Percentiles rank a stretch among this genome's conserved stretches.
phyloP scores from a whole-genome alignment of 176 grass and related monocot species.

The Secale cereale region DNA sequence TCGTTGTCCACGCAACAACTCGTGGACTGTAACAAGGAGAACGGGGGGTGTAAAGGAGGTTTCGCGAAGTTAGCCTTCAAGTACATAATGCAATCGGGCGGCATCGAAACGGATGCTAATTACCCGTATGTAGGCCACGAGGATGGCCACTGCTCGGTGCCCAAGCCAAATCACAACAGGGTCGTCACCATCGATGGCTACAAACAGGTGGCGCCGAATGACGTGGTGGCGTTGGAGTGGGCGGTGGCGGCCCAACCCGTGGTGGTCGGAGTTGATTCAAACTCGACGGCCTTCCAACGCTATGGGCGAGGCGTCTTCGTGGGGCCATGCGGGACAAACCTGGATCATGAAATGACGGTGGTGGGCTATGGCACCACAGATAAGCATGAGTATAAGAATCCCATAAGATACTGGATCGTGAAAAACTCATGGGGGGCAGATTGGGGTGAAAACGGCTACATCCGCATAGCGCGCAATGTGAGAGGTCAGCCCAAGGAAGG shows the following conservation, averaged over 20 bases:
- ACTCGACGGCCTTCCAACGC: slow-evolving; percentile 6
- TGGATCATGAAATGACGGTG: not conserved
- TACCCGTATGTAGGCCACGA: not conserved
- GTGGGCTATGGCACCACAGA: slow-evolving; percentile 19
- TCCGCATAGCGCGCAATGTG: slow-evolving; percentile 40
- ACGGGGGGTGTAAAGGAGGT: not conserved
- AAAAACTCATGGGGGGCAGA: slow-evolving; percentile 49
- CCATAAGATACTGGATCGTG: slow-evolving; percentile 46
- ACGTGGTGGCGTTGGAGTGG: not conserved
- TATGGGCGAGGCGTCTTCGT: slow-evolving; percentile 22
- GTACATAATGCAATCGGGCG: not conserved
- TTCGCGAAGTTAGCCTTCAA: not conserved
- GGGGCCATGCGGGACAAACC: slow-evolving; percentile 12
- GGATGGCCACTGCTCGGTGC: not conserved
- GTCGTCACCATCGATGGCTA: not conserved
- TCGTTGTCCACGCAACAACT: slow-evolving; percentile 33
- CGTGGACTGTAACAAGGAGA: not conserved
- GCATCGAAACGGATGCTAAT: not conserved
- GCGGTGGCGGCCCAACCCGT: not conserved
- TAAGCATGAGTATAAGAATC: not conserved
- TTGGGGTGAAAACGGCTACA: slow-evolving; percentile 56
- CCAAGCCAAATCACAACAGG: not conserved
- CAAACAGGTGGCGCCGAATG: not conserved
- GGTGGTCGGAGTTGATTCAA: not conserved
- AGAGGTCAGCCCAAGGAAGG: not conserved